Conservation (phyloP, 176 grass and related monocot genomes). For the Panicum miliaceum region DNA sequence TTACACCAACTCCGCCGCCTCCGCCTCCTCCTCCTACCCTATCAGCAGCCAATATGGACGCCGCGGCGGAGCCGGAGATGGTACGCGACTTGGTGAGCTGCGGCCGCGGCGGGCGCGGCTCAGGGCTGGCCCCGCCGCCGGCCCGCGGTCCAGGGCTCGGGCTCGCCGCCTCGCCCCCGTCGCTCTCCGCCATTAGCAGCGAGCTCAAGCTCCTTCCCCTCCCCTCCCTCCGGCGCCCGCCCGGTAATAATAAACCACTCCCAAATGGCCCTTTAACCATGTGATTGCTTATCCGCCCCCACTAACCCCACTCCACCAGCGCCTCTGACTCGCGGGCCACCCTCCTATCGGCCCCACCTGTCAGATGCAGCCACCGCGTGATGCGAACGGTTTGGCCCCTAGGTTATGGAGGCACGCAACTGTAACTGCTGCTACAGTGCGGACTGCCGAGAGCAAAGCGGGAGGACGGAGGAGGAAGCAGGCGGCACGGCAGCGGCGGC, state of each 20-base stretch:
- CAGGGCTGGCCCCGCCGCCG: slow-evolving; percentile 29
- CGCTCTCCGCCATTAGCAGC: slow-evolving; percentile 66
- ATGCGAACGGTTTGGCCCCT: neutral
- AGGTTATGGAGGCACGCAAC: slow-evolving; percentile 22
- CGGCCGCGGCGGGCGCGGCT: slow-evolving; percentile 39
- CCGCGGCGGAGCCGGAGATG: slow-evolving; percentile 35
- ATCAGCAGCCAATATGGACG: slow-evolving; percentile 30
- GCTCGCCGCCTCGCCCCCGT: slow-evolving; percentile 41
- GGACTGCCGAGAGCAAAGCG: neutral
- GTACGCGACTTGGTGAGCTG: slow-evolving; percentile 58
- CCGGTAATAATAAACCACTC: slow-evolving; percentile 28
- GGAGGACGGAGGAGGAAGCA: neutral
- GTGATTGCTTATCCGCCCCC: slow-evolving; percentile 33
- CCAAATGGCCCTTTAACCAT: slow-evolving; percentile 39
- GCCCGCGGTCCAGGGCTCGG: slow-evolving; percentile 3
- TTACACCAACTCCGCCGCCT: neutral
- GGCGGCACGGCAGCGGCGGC: neutral
- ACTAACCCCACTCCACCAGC: neutral
- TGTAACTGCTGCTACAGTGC: neutral
- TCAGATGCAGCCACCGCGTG: neutral
- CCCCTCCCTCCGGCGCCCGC: slow-evolving; percentile 28
- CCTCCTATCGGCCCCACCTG: neutral
- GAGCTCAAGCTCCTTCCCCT: slow-evolving; percentile 31
- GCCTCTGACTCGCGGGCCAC: slow-evolving; percentile 15
- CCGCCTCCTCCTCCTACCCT: neutral